Base-by-base conservation (phyloP, 2,329 filamentous ascomycete genomes). In the Fusarium longipes region DNA sequence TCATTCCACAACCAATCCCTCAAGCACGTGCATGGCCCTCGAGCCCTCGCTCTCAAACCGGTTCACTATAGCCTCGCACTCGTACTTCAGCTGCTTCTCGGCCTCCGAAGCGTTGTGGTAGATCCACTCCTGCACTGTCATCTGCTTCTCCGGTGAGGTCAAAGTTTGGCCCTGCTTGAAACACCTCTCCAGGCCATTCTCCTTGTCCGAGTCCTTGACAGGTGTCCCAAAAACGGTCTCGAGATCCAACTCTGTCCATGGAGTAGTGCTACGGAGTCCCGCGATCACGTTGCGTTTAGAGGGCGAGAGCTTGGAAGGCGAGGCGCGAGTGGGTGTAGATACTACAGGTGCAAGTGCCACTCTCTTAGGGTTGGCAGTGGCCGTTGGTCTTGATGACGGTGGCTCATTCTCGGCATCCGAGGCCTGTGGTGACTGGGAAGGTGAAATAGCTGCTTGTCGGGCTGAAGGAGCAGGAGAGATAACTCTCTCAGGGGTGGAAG, bases 111-210 rank as follows among this genome's bases (percentile, higher is more conserved):
- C 96, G 70, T 96, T 94, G 78, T 90, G 87, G 58, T 89, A 83
- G 36, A 99, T 91, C 93, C 95, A 99, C 77, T 97, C 89, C 77
- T 97, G 93, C 0, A 98, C 93, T 7, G 89, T 95, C 94, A 99
- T 97, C 35, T 86, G 83, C 82, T 91, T 93, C 81, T 98, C 96
- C 0, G 89, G 87, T 52, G 86, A 91, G 3, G 87, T 90, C 52
- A 99, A 79, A 15, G 86, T 86, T 1, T 83, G 83, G 14, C 87
- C 88, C 36, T 84, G 82, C 56, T 81, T 82, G 17, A 90, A 76
- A 25, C 87, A 80, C 11, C 80, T 78, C 18, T 81, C 80, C 3
- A 81, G 80, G 0, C 79, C 77, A 55, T 87, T 88, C 68, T 89
- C 84, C 72, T 85, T 84, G 40, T 84, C 82, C 14, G 79, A 71